phyloP scores from a whole-genome alignment of 108 stramenopile genomes.

The Mediolabrus comicus region DNA sequence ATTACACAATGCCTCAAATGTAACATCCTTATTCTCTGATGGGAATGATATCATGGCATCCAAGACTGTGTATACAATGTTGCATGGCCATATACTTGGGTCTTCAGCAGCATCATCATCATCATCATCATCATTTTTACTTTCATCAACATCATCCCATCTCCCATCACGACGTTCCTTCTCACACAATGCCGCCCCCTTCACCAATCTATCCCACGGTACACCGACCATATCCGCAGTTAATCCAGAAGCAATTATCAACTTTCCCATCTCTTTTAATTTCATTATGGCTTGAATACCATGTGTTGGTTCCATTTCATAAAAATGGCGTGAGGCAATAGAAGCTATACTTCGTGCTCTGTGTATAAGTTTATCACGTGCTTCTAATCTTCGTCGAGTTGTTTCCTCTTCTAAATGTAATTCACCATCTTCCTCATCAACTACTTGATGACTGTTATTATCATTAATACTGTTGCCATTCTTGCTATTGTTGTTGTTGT shows the following conservation, averaged over 20 bases:
- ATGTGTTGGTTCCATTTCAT: constrained; percentile 56
- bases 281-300: constrained; percentile 62
- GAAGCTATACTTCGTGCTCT: constrained; percentile 73
- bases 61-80: constrained; percentile 73
- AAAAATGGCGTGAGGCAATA: constrained; percentile 82
- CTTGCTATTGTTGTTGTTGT: background rate
- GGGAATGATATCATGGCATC: constrained; percentile 84
- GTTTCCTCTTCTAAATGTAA: constrained; percentile 21
- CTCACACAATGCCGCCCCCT: constrained; percentile 80
- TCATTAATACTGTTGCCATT: background rate
- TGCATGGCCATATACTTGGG: constrained; percentile 34
- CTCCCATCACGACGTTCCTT: constrained; percentile 58
- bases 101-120: constrained; percentile 12
- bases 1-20: constrained; percentile 86
- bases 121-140: constrained; percentile 8
- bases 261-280: constrained; percentile 60
- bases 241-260: constrained; percentile 57
- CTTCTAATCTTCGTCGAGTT: constrained; percentile 23
- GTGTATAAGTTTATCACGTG: constrained; percentile 42
- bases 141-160: constrained; percentile 24
- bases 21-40: constrained; percentile 75
- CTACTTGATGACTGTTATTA: no score
- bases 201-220: constrained; percentile 77
- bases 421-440: constrained; percentile 15
- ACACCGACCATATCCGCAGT: constrained; percentile 48